These are phyloP conservation scores for Xanthoconium purpureum DNA, from an alignment of 768 basidiomycete genomes.

Conservation along the genomic window DNA sequence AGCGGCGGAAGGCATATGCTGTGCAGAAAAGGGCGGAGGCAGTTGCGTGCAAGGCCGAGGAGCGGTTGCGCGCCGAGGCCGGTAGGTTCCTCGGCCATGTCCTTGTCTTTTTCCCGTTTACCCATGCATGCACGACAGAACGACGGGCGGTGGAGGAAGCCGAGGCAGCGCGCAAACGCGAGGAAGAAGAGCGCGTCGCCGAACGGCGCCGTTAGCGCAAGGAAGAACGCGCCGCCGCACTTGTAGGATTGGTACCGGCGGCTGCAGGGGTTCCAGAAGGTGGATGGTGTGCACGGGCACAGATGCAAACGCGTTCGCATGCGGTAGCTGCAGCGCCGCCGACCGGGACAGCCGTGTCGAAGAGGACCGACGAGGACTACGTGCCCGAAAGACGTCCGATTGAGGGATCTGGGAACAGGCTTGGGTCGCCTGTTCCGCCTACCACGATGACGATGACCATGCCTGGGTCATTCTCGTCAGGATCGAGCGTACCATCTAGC, in stretches of 20 bases:
- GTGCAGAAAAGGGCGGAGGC: slow-evolving; percentile 48
- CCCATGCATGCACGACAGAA: too few species aligned
- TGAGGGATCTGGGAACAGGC: slow-evolving; percentile 70
- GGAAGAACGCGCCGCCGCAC: slow-evolving; percentile 47
- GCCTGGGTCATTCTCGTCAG: slow-evolving; percentile 60
- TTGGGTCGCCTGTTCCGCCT: slow-evolving; percentile 73
- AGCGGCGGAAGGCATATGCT: slow-evolving; percentile 57
- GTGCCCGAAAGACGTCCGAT: slow-evolving; percentile 59
- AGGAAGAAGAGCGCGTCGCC: slow-evolving; percentile 50
- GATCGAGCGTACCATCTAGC: slow-evolving; percentile 8
- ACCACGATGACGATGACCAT: slow-evolving; percentile 29
- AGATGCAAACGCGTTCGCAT: slow-evolving; percentile 43
- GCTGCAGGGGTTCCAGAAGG: neutral
- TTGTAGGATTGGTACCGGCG: neutral
- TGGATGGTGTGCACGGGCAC: slow-evolving; percentile 14
- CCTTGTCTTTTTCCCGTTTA: too few species aligned
- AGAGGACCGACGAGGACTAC: slow-evolving; percentile 71
- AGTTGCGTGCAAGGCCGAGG: slow-evolving; percentile 28
- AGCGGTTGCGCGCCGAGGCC: slow-evolving; percentile 44
- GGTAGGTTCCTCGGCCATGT: slow-evolving; percentile 38
- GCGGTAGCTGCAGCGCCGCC: slow-evolving; percentile 28
- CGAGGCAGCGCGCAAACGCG: too few species aligned
- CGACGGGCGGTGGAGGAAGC: too few species aligned
- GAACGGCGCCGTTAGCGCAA: slow-evolving; percentile 54
- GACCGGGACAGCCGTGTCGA: slow-evolving; percentile 69